Base-by-base conservation (phyloP, 2,329 filamentous ascomycete genomes). In the Pseudogymnoascus sp. region DNA sequence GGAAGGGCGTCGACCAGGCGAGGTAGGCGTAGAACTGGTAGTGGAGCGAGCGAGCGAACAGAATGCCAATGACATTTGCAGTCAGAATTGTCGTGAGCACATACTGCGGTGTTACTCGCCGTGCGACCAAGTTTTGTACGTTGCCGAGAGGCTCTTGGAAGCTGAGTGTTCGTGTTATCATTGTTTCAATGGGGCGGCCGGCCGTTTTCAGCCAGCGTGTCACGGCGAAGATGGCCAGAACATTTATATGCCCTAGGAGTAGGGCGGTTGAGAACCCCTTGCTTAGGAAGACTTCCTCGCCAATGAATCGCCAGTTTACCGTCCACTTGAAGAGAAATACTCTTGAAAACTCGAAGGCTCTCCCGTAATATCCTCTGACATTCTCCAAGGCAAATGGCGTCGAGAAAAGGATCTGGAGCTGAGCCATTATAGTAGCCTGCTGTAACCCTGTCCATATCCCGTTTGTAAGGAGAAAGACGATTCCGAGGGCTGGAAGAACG, bases 241-340 rank as follows among this genome's bases (percentile, higher is more conserved):
- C 72, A 18, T 75, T 73, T 9, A 80, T 69, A 72, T 90, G 86
- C 31, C 78, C 69, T 15, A 75, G 75, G 15, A 90, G 74, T 59
- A 90, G 75, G 21, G 74, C 72, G 10, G 81, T 67, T 13, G 87
- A 82, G 69, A 90, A 89, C 2, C 75, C 71, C 62, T 74, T 80
- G n/a, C 85, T 88, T 55, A 95, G 81, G 69, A 99, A 99, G 0
- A 78, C 75, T 5, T 89, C 83, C 74, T 97, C 92, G 13, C 89
- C 87, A n/a, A 97, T 76, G 73, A 97, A 97, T 61, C 92, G 86
- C 94, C 94, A 99, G 75, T 99, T 99, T 67, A 99, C 94, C 0
- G 94, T 99, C 94, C 94, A 99, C 76, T 93, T 92, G 80, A 93
- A 97, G 69, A 96, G 81, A 76, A 99, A 99, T 69, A 90, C 86